Percentiles rank a stretch among this genome's conserved stretches.
Conservation (phyloP, 1,284 basidiomycete genomes). For the Ustilago esculenta region DNA sequence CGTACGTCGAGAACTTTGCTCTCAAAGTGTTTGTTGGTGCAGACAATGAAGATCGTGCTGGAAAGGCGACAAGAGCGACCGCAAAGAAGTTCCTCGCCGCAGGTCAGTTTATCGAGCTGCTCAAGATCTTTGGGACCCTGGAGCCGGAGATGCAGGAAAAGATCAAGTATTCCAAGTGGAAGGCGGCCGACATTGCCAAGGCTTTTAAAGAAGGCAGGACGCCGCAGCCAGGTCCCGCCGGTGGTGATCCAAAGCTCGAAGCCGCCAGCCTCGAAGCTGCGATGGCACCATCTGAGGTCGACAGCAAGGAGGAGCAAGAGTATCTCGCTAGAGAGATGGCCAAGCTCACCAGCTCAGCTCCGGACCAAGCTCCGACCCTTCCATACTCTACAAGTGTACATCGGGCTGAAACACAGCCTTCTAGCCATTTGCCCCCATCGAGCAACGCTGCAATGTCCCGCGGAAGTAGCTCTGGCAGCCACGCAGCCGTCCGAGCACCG, state of each 20-base stretch:
- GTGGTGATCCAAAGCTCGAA: conserved; percentile 44
- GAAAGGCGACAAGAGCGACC: conserved; percentile 78
- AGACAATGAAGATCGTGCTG: conserved; percentile 88
- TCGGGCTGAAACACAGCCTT: neutral
- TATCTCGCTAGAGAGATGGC: conserved; percentile 58
- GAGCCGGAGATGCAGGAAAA: conserved; percentile 74
- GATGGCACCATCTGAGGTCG: conserved; percentile 19
- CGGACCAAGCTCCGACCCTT: conserved; percentile 3
- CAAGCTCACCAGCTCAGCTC: conserved; percentile 36
- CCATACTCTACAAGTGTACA: neutral
- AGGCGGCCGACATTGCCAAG: conserved; percentile 86
- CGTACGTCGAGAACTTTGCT: conserved; percentile 94
- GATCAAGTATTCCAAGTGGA: conserved; percentile 90
- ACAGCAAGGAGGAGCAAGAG: conserved; percentile 51
- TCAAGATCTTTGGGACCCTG: conserved; percentile 76
- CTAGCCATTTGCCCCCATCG: neutral
- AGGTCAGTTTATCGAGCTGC: conserved; percentile 83
- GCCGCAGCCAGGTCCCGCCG: conserved; percentile 51
- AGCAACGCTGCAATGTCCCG: conserved; percentile 2
- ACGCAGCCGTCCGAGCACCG: neutral
- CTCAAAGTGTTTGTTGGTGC: conserved; percentile 84
- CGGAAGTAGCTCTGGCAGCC: conserved; percentile 11
- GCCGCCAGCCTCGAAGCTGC: conserved; percentile 27
- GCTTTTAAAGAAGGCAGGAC: conserved; percentile 78
- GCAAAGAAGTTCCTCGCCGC: conserved; percentile 89